phyloP scores from a whole-genome alignment of 768 basidiomycete genomes.

The Podaxis mareebaensis region DNA sequence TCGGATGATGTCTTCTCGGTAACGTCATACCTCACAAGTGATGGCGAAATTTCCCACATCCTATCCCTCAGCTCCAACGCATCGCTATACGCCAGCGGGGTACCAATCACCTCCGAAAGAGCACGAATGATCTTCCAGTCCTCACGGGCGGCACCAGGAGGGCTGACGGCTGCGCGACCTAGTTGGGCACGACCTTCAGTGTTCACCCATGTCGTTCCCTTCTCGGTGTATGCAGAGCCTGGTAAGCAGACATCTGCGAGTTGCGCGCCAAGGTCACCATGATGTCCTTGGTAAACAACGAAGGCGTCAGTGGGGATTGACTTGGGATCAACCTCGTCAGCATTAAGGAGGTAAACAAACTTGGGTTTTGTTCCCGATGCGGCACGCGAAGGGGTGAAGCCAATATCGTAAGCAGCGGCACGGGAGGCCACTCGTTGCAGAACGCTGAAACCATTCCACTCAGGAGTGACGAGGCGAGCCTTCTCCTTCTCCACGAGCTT shows the following conservation, averaged over 20 bases:
- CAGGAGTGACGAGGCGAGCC: conserved; percentile 71
- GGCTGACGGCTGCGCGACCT: conserved; percentile 87
- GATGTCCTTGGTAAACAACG: conserved; percentile 98
- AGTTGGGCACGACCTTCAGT: conserved; percentile 93
- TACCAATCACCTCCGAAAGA: conserved; percentile 82
- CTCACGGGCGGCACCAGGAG: conserved; percentile 94
- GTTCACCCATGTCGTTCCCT: conserved; percentile 90
- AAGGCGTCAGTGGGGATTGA: conserved; percentile 91
- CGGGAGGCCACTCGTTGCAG: conserved; percentile 91
- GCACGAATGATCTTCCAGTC: conserved; percentile 98
- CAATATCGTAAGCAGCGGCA: conserved; percentile 91
- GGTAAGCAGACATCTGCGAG: conserved; percentile 97
- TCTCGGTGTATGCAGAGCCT: conserved; percentile 92
- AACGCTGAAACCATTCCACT: conserved; percentile 95
- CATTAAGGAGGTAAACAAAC: conserved; percentile 95
- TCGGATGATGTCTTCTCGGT: conserved; percentile 77
- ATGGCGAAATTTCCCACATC: conserved; percentile 95
- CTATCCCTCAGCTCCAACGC: conserved; percentile 82
- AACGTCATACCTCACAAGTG: conserved; percentile 82
- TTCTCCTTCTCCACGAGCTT: conserved; percentile 82
- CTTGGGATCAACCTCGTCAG: conserved; percentile 88
- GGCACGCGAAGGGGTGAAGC: conserved; percentile 84
- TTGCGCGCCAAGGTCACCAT: conserved; percentile 95
- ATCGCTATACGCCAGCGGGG: conserved; percentile 87
- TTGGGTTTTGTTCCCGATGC: conserved; percentile 81